Evolutionary conservation across 192 early-diverging fungal species (phyloP).

Genomic region (Borealophlyctis nickersoniae): DNA sequence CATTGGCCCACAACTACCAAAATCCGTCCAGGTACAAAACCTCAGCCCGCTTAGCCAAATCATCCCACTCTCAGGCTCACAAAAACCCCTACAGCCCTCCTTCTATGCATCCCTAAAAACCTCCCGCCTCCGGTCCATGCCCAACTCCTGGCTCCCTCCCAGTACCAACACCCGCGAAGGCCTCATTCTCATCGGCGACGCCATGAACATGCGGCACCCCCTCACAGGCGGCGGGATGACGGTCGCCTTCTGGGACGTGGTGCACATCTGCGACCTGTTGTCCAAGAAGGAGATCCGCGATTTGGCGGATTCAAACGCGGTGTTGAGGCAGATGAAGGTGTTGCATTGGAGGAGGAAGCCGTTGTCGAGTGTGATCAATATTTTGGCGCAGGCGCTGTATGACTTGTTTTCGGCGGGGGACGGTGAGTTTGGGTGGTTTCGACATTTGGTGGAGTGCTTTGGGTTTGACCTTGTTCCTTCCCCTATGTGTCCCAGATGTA

Average conservation of each 20-base stretch:
- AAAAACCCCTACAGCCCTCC: slow-evolving; percentile 16
- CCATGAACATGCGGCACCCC: slow-evolving; percentile 94
- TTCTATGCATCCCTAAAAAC: slow-evolving; percentile 71
- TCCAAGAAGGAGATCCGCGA: slow-evolving; percentile 34
- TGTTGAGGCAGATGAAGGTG: slow-evolving; percentile 54
- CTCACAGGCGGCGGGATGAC: slow-evolving; percentile 98
- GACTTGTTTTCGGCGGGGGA: slow-evolving; percentile 80
- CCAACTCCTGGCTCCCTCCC: slow-evolving; percentile 85
- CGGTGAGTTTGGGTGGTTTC: slow-evolving; percentile 39
- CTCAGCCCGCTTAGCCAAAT: slow-evolving; percentile 6
- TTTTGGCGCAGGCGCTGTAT: slow-evolving; percentile 91
- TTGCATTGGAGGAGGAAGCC: slow-evolving; percentile 80
- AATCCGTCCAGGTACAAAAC: slow-evolving; percentile 43
- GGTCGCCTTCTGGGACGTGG: slow-evolving; percentile 88
- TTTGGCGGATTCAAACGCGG: slow-evolving; percentile 42
- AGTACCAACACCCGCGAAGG: slow-evolving; percentile 69
- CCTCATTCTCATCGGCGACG: slow-evolving; percentile 86
- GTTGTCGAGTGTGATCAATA: slow-evolving; percentile 76
- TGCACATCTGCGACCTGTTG: slow-evolving; percentile 66
- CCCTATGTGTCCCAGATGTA: slow-evolving; percentile 45
- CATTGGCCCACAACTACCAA: slow-evolving; percentile 72
- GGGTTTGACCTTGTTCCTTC: neutral
- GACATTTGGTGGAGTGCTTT: slow-evolving; percentile 5
- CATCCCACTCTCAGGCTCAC: neutral
- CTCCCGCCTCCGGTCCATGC: slow-evolving; percentile 78